Percentiles rank a stretch among this genome's conserved stretches.
phyloP scores from a whole-genome alignment of 1,284 basidiomycete species.

The Irpex sp. region DNA sequence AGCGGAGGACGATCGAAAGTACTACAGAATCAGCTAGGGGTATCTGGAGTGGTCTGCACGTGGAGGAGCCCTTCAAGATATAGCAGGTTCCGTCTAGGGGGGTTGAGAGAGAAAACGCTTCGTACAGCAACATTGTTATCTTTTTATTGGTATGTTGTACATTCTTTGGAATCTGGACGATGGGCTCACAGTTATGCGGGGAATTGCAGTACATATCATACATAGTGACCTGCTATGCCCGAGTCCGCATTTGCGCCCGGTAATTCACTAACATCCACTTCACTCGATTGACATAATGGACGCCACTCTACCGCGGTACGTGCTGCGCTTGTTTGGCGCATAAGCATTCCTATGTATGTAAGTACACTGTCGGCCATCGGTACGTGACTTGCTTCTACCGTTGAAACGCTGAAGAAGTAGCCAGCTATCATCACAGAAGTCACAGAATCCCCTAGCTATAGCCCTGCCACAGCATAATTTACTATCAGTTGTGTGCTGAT shows the following conservation, averaged over 20 bases:
- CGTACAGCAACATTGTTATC: background rate
- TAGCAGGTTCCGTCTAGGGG: conserved; percentile 16
- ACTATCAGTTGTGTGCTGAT: no score
- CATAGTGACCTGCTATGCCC: background rate
- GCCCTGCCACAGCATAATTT: no score
- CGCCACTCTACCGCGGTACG: no score
- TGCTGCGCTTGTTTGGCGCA: no score
- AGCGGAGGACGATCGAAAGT: conserved; percentile 69
- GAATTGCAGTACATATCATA: background rate
- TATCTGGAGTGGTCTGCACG: conserved; percentile 83
- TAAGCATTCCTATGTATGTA: no score
- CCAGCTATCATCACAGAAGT: no score
- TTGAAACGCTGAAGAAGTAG: no score
- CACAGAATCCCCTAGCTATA: no score
- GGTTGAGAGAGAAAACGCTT: conserved; percentile 1
- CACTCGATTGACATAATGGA: background rate
- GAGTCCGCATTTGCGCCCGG: background rate
- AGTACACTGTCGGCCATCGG: no score
- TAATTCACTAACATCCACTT: background rate
- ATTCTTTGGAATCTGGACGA: background rate
- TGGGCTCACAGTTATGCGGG: background rate
- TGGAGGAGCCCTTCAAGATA: conserved; percentile 48
- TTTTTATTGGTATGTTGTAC: background rate
- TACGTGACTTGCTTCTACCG: no score
- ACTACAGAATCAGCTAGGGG: conserved; percentile 76